Evolutionary conservation across 192 early-diverging fungal genomes (phyloP).

Genomic region (Backusella westeae): DNA sequence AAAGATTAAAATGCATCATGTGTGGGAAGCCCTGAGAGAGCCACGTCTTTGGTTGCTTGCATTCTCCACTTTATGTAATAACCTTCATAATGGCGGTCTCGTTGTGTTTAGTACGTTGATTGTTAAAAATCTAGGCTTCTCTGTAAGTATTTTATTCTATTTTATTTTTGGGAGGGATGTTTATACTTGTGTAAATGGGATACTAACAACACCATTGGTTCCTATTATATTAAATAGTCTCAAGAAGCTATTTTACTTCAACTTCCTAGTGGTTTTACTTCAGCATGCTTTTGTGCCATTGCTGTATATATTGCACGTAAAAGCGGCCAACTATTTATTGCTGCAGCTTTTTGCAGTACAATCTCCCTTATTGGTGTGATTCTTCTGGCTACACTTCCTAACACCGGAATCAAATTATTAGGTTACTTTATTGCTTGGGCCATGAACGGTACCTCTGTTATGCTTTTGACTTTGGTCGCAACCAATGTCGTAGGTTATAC

Average conservation of each 20-base stretch:
- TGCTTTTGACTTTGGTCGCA: conserved; percentile 1
- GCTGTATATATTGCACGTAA: neutral
- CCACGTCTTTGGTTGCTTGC: conserved; percentile 22
- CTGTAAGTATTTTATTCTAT: conserved; percentile 14
- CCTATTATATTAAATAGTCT: neutral
- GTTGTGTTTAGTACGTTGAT: conserved; percentile 20
- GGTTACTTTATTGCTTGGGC: conserved; percentile 22
- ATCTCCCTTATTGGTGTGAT: conserved; percentile 13
- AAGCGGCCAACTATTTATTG: neutral
- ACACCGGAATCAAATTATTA: neutral
- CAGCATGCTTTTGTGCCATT: neutral
- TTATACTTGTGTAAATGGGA: neutral
- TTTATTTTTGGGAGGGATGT: neutral
- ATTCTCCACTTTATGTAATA: conserved; percentile 7
- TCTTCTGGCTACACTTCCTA: neutral
- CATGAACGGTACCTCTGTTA: neutral
- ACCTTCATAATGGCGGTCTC: conserved; percentile 27
- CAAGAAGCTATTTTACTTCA: conserved; percentile 19
- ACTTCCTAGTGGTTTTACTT: conserved; percentile 7
- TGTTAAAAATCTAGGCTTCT: conserved; percentile 18
- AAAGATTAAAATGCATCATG: conserved; percentile 18
- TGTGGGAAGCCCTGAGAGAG: conserved; percentile 26
- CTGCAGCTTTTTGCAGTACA: neutral
- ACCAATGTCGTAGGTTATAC: conserved; percentile 22
- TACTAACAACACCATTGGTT: neutral